Evolutionary conservation across 257 asterid species (phyloP).

Genomic region (Cynanchum wilfordii): DNA sequence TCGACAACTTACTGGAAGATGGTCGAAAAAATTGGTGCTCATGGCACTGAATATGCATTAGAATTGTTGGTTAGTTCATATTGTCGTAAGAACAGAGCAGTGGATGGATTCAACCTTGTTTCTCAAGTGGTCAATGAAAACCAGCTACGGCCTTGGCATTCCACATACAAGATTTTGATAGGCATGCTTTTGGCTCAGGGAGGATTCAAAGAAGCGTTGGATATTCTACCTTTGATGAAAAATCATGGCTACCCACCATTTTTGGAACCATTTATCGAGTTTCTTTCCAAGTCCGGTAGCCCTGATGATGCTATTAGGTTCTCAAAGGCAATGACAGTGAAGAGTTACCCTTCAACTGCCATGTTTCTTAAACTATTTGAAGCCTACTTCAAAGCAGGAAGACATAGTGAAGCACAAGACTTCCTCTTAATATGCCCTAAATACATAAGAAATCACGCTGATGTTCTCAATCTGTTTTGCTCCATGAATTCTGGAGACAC

Average conservation of each 20-base stretch:
- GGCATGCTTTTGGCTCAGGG: constrained; percentile 46
- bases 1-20: constrained; percentile 34
- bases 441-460: constrained; percentile 55
- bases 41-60: constrained; percentile 39
- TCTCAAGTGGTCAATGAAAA: constrained; percentile 46
- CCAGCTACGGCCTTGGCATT: constrained; percentile 43
- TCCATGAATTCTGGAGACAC: constrained; percentile 30
- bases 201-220: constrained; percentile 50
- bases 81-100: constrained; percentile 49
- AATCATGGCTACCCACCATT: constrained; percentile 60
- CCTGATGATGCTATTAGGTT: constrained; percentile 63
- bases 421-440: constrained; percentile 62
- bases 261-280: constrained; percentile 46
- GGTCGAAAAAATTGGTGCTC: constrained; percentile 48
- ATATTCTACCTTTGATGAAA: constrained; percentile 62
- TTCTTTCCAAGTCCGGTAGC: constrained; percentile 49
- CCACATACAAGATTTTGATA: constrained; percentile 56
- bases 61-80: constrained; percentile 42
- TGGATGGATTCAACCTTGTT: constrained; percentile 47
- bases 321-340: constrained; percentile 40
- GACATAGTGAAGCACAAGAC: constrained; percentile 61
- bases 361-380: constrained; percentile 53
- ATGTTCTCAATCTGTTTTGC: constrained; percentile 56
- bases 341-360: constrained; percentile 43
- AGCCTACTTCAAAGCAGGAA: constrained; percentile 55